phyloP scores from a whole-genome alignment of 345 rosid genomes.

The Citrus cavaleriei region DNA sequence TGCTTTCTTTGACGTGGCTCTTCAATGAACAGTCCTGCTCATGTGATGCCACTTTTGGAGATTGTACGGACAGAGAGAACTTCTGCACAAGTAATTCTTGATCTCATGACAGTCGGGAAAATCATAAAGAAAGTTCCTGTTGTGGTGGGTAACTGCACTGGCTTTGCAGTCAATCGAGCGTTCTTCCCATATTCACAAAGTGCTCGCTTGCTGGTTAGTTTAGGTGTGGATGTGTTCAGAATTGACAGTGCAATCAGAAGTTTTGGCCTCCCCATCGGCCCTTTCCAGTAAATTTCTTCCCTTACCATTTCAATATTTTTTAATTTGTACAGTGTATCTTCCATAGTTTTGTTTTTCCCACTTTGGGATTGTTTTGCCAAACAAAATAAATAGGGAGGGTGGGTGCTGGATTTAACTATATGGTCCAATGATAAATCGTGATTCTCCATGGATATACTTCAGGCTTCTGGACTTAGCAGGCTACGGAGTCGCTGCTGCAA shows the following conservation, averaged over 20 bases:
- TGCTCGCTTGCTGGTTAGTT: constrained; percentile 60
- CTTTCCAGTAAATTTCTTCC: constrained; percentile 73
- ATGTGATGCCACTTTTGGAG: constrained; percentile 95
- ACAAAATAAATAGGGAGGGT: background rate
- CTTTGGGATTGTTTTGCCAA: background rate
- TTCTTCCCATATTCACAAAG: constrained; percentile 85
- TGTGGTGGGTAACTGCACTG: constrained; percentile 93
- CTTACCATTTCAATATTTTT: constrained; percentile 5
- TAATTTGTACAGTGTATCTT: too few species aligned
- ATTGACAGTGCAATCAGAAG: constrained; percentile 67
- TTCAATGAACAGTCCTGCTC: constrained; percentile 75
- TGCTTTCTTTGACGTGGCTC: constrained; percentile 14
- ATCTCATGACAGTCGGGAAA: constrained; percentile 87
- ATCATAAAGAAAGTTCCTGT: constrained; percentile 88
- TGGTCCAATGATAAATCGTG: constrained; percentile 3
- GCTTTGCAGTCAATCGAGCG: constrained; percentile 89
- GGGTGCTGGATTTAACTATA: background rate
- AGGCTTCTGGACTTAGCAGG: constrained; percentile 96
- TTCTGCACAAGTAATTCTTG: constrained; percentile 83
- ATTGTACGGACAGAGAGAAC: constrained; percentile 79
- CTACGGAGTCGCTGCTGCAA: constrained; percentile 76
- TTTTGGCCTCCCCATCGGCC: constrained; percentile 94
- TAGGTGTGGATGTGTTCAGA: constrained; percentile 93
- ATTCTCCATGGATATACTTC: constrained; percentile 16
- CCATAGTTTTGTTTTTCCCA: background rate